A percentile compares a stretch with the other conserved stretches of the same genome.
phyloP scores from a whole-genome alignment of 1,139 yeast genomes.

The Kodamaea suecica region DNA sequence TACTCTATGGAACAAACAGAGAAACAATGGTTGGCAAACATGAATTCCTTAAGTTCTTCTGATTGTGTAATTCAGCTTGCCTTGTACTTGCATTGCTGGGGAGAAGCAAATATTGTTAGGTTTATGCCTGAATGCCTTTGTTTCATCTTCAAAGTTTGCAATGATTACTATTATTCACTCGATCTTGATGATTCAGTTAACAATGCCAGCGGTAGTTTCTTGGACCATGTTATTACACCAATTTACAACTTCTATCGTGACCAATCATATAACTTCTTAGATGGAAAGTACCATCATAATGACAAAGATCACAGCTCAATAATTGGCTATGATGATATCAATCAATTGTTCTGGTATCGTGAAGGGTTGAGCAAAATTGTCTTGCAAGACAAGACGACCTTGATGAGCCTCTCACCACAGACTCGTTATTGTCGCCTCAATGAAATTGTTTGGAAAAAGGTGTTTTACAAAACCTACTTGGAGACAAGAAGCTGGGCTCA shows the following conservation, averaged over 20 bases:
- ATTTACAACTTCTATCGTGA: slow-evolving; percentile 59
- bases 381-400: slow-evolving; percentile 32
- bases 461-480: slow-evolving; percentile 51
- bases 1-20: slow-evolving; percentile 73
- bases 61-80: slow-evolving; percentile 67
- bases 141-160: slow-evolving; percentile 74
- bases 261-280: slow-evolving; percentile 45
- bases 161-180: slow-evolving; percentile 57
- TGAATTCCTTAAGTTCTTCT: slow-evolving; percentile 51
- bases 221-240: slow-evolving; percentile 74
- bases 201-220: slow-evolving; percentile 31
- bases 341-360: slow-evolving; percentile 59
- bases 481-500: slow-evolving; percentile 63
- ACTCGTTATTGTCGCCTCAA: slow-evolving; percentile 46
- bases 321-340: slow-evolving; percentile 64
- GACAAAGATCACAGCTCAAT: slow-evolving; percentile 53
- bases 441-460: slow-evolving; percentile 48
- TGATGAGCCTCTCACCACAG: slow-evolving; percentile 43
- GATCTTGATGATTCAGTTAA: slow-evolving; percentile 27
- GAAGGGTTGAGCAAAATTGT: slow-evolving; percentile 46
- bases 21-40: slow-evolving; percentile 65
- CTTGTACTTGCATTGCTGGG: slow-evolving; percentile 76
- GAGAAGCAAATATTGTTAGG: slow-evolving; percentile 80
- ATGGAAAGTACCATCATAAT: slow-evolving; percentile 37
- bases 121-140: slow-evolving; percentile 86